Evolutionary conservation across 2,329 filamentous ascomycete genomes (phyloP), one percentile per base, ranked within the genome.

Genomic region (Laburnicola sp.): DNA sequence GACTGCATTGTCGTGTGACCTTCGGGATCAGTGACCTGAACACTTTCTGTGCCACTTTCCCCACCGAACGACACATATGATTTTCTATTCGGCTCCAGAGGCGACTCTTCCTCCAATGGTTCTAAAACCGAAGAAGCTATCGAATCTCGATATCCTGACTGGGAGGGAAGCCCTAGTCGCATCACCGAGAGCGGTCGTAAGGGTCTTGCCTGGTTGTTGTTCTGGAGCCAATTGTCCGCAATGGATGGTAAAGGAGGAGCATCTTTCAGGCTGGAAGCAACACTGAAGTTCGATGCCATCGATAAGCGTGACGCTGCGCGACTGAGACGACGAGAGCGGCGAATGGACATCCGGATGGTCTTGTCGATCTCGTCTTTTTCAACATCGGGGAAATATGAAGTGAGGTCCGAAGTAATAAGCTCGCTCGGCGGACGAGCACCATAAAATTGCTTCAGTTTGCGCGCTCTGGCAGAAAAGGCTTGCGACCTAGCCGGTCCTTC

Each of bases 351-450:
- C 42, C 94, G 88, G 56, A 96, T 92, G 0, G 94, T 97, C 62
- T 91, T 88, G 72, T 97, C 94, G 69, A 99, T 97, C 63, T 96
- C 91, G 69, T 96, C 92, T 49, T 90, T 86, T 43, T 92, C 86
- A 65, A 97, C 93, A 66, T 96, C 91, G 0, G 94, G 94, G 80
- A 99, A 99, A 78, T 97, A 99, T 0, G 92, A 96, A 1, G 91
- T 94, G 53, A 99, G 79, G 69, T 99, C 94, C 22, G 94, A 96
- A 25, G 93, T 93, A 68, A 99, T 99, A 70, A 99, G 83, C 77
- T 99, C 94, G 76, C 93, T 97, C 1, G 94, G 94, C 16, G 94
- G 94, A 62, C 94, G 83, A 58, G 94, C 86, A 30, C 93, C 93
- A 64, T 95, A 94, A 74, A 97, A 97, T 58, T 88, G 87, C 58